phyloP scores from a whole-genome alignment of 2,329 filamentous ascomycete species.

The Pezicula radicicola region DNA sequence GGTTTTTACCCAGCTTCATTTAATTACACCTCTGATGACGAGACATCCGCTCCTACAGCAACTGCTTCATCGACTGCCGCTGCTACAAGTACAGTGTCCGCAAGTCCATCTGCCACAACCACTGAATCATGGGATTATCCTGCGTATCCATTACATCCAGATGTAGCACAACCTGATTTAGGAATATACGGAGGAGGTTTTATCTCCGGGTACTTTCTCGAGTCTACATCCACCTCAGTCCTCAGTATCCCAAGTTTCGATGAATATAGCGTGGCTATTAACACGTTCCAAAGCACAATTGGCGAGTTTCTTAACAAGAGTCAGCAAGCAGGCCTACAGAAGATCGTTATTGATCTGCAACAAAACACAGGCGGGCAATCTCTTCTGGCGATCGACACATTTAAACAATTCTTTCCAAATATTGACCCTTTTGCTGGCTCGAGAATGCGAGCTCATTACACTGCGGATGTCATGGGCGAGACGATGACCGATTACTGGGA shows the following conservation, averaged over 20 bases:
- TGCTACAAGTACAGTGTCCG: not conserved
- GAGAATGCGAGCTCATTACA: conserved; percentile 18
- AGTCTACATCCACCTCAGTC: conserved; percentile 27
- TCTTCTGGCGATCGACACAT: conserved; percentile 54
- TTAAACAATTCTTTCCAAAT: conserved; percentile 35
- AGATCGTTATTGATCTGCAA: conserved; percentile 61
- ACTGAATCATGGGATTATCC: conserved; percentile 5
- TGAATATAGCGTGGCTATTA: conserved; percentile 21
- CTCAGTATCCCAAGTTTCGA: conserved; percentile 37
- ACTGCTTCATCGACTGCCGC: not conserved
- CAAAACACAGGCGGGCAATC: conserved; percentile 58
- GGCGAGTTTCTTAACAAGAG: conserved; percentile 39
- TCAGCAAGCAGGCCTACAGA: conserved; percentile 44
- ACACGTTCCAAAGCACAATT: conserved; percentile 29
- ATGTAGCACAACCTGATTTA: conserved; percentile 16
- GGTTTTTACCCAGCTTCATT: conserved; percentile 18
- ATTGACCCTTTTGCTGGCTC: conserved; percentile 21
- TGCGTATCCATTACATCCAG: conserved; percentile 13
- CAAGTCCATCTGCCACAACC: not conserved
- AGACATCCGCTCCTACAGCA: not conserved
- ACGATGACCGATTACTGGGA: conserved; percentile 20
- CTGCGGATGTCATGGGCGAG: conserved; percentile 16
- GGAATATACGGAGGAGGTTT: conserved; percentile 16
- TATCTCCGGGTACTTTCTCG: conserved; percentile 22
- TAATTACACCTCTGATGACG: conserved; percentile 2